phyloP scores from a whole-genome alignment of 2,329 filamentous ascomycete species.

The Colletotrichum kahawae region DNA sequence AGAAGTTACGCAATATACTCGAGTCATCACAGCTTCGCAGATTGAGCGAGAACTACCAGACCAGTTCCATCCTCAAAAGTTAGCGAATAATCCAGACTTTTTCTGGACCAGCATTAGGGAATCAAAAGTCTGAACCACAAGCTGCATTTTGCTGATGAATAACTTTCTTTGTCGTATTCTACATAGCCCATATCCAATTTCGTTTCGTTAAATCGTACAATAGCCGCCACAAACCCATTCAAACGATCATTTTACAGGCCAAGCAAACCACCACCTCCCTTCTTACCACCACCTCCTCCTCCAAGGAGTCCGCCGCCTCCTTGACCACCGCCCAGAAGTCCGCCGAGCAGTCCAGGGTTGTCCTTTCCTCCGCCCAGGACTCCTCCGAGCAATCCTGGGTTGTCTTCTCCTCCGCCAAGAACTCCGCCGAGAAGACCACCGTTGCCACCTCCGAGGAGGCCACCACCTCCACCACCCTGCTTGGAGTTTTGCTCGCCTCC shows the following conservation, averaged over 20 bases:
- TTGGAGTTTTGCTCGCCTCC: background rate
- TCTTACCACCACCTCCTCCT: background rate
- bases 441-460: background rate
- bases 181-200: background rate
- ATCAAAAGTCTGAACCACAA: too few species aligned
- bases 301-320: background rate
- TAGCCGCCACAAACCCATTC: fast-evolving
- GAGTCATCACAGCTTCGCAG: too few species aligned
- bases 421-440: background rate
- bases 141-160: too few species aligned
- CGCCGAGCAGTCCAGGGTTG: background rate
- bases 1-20: too few species aligned
- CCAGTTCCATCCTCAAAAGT: too few species aligned
- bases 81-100: too few species aligned
- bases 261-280: background rate
- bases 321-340: background rate
- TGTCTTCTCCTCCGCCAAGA: background rate
- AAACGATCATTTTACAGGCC: background rate
- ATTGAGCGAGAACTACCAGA: too few species aligned
- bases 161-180: background rate
- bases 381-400: background rate
- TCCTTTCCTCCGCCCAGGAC: background rate
- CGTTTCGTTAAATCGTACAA: background rate
- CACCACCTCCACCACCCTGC: background rate
- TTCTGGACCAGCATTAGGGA: too few species aligned